Conservation (phyloP, 2,329 filamentous ascomycete genomes). For the Neonectria sp. region DNA sequence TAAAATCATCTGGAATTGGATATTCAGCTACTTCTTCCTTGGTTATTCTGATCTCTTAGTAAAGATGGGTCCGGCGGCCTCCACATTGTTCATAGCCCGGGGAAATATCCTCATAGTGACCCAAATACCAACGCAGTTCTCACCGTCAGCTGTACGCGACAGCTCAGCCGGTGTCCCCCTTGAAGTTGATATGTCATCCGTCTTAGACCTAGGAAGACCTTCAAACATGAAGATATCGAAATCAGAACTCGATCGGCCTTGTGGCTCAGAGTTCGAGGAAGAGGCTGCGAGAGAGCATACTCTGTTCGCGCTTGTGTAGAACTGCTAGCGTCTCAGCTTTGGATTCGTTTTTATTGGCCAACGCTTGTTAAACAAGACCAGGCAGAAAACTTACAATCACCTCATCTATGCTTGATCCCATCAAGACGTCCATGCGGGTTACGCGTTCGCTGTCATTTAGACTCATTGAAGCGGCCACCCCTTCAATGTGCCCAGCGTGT, state of each 20-base stretch:
- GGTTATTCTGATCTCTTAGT: too few species aligned
- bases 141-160: too few species aligned
- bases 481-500: neutral
- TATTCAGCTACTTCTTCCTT: too few species aligned
- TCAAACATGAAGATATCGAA: neutral
- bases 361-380: neutral
- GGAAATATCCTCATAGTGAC: conserved; percentile 11
- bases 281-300: neutral
- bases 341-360: neutral
- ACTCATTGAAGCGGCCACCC: neutral
- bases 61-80: conserved; percentile 6
- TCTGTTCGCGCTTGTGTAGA: conserved; percentile 2
- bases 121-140: conserved; percentile 15
- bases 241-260: neutral
- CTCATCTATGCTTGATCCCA: neutral
- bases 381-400: conserved; percentile 10
- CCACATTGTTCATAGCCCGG: neutral
- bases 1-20: too few species aligned
- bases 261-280: neutral
- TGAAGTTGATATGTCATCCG: neutral
- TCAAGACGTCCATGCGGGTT: neutral
- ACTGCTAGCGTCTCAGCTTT: neutral
- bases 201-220: neutral
- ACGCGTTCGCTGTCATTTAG: neutral
- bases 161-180: neutral